These are phyloP conservation scores for Dothistroma pini DNA, from an alignment of 2,329 filamentous ascomycete species.

Conservation along the genomic window DNA sequence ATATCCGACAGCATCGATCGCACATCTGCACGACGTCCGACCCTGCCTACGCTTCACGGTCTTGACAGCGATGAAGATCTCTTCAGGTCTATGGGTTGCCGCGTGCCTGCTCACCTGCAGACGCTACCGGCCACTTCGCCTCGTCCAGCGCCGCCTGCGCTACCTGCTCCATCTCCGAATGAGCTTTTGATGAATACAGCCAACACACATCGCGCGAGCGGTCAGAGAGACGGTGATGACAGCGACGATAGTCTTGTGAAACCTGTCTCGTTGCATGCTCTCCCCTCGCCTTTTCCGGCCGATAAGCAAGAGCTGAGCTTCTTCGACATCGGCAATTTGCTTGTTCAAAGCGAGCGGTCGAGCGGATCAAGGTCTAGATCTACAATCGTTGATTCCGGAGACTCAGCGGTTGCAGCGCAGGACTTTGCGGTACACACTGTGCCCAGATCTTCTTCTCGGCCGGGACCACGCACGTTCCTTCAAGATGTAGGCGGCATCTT, in stretches of 20 bases:
- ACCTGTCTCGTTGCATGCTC: slow-evolving; percentile 6
- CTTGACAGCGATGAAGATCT: slow-evolving; percentile 93
- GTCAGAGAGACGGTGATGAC: slow-evolving; percentile 11
- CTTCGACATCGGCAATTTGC: slow-evolving; percentile 76
- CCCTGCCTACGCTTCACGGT: slow-evolving; percentile 59
- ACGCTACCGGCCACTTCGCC: slow-evolving; percentile 26
- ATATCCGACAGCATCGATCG: slow-evolving; percentile 52
- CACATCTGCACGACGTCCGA: slow-evolving; percentile 58
- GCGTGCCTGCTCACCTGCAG: slow-evolving; percentile 53
- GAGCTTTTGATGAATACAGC: slow-evolving; percentile 2
- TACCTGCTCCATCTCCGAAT: slow-evolving; percentile 32
- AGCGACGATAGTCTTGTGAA: slow-evolving; percentile 16
- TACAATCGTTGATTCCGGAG: slow-evolving; percentile 63
- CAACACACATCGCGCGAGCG: neutral
- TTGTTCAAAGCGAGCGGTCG: slow-evolving; percentile 53
- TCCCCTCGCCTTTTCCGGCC: slow-evolving; percentile 21
- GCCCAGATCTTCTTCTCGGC: slow-evolving; percentile 21
- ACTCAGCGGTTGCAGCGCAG: slow-evolving; percentile 34
- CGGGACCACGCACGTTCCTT: slow-evolving; percentile 32
- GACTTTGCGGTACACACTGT: slow-evolving; percentile 38
- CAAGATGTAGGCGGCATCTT: slow-evolving; percentile 34
- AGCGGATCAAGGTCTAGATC: slow-evolving; percentile 20
- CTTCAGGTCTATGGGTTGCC: slow-evolving; percentile 72
- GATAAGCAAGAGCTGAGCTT: slow-evolving; percentile 59
- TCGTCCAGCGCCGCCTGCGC: slow-evolving; percentile 39